Evolutionary conservation across 495 filamentous ascomycete genomes (phyloP).

Genomic region (Penicillium tannophilum): DNA sequence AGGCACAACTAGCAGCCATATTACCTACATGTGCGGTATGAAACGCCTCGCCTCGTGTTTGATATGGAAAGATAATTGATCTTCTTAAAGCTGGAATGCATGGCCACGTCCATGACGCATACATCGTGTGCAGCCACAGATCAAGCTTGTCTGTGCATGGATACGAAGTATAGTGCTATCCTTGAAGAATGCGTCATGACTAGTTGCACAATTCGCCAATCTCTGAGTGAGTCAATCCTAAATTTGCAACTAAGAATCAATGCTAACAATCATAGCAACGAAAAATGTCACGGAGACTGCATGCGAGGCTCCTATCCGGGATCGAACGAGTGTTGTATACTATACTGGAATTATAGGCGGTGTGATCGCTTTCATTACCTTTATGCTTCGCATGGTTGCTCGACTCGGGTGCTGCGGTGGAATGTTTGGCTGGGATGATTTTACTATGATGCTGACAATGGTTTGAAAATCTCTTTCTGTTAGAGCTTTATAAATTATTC

Average conservation of each 20-base stretch:
- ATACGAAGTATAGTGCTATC: constrained; percentile 17
- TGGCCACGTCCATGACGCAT: constrained; percentile 22
- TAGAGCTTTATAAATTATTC: neutral
- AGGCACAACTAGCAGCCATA: constrained; percentile 14
- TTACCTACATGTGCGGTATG: constrained; percentile 26
- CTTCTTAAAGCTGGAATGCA: constrained; percentile 26
- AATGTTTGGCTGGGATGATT: constrained; percentile 35
- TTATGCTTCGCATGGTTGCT: constrained; percentile 30
- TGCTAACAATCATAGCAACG: constrained; percentile 21
- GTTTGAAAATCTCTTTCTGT: constrained; percentile 13
- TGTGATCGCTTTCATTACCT: constrained; percentile 29
- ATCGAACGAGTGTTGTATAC: constrained; percentile 30
- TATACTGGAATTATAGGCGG: constrained; percentile 25
- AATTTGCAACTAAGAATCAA: neutral
- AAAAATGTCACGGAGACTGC: constrained; percentile 36
- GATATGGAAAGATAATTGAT: neutral
- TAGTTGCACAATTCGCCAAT: constrained; percentile 29
- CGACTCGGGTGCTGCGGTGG: constrained; percentile 29
- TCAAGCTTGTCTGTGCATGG: constrained; percentile 30
- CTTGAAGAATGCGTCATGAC: constrained; percentile 25
- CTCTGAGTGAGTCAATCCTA: constrained; percentile 22
- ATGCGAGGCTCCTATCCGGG: constrained; percentile 30
- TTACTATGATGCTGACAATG: constrained; percentile 33
- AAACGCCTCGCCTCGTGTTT: neutral
- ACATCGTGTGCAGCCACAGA: constrained; percentile 28